Percentiles rank a stretch among this genome's conserved stretches.
Conservation (phyloP, 176 grass and related monocot species). For the Triticum timopheevii region DNA sequence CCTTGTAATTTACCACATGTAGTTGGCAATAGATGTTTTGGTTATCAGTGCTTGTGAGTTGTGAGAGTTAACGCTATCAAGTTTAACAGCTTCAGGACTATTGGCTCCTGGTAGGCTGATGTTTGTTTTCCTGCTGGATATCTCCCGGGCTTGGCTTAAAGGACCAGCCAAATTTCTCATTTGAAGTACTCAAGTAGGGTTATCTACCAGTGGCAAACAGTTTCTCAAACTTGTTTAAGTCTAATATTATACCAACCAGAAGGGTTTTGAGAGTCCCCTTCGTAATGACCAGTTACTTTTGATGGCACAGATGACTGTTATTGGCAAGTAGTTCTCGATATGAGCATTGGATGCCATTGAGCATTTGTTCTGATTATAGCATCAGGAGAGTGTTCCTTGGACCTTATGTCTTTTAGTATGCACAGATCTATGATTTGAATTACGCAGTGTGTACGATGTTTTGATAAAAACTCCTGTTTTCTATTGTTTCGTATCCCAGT, state of each 20-base stretch:
- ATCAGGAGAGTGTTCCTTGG: neutral
- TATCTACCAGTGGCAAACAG: neutral
- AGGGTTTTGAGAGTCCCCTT: neutral
- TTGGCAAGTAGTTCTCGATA: neutral
- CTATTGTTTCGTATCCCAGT: constrained; percentile 7
- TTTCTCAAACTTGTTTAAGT: neutral
- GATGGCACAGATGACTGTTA: neutral
- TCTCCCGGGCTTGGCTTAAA: neutral
- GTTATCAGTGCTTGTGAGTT: neutral
- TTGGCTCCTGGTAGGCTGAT: neutral
- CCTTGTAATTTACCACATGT: neutral
- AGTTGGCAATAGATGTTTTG: constrained; percentile 2
- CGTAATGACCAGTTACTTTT: neutral
- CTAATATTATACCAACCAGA: neutral
- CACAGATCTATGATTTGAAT: neutral
- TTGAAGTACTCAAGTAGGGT: neutral
- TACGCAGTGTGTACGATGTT: neutral
- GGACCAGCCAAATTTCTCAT: neutral
- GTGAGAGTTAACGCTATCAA: constrained; percentile 2
- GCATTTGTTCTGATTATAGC: constrained; percentile 23
- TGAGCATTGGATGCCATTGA: neutral
- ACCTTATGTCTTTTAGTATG: constrained; percentile 11
- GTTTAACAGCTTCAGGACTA: neutral
- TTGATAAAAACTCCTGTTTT: neutral
- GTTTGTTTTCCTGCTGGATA: neutral